Percentiles rank a stretch among this genome's conserved stretches.
phyloP scores from a whole-genome alignment of 768 basidiomycete genomes.

The Russula virescens region DNA sequence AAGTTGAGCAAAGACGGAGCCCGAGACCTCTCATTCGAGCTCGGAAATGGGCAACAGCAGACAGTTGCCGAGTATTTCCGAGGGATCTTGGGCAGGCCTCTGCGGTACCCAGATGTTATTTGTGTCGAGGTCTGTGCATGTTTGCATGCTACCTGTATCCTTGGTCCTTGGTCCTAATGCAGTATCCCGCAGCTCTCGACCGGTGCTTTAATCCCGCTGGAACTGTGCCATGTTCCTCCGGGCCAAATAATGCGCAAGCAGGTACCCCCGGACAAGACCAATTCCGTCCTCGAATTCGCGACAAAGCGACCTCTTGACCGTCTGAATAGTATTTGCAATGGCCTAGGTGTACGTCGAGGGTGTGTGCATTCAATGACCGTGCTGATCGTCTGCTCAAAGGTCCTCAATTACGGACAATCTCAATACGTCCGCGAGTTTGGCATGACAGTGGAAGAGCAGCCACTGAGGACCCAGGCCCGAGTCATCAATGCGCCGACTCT shows the following conservation, averaged over 20 bases:
- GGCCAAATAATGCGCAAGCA: conserved; percentile 74
- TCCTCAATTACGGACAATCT: conserved; percentile 40
- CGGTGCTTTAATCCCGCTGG: conserved; percentile 61
- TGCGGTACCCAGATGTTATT: conserved; percentile 56
- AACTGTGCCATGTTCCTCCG: conserved; percentile 52
- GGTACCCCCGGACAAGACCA: conserved; percentile 60
- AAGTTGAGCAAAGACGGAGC: conserved; percentile 53
- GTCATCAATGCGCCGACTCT: conserved; percentile 59
- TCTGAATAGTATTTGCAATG: conserved; percentile 48
- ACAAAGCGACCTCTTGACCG: conserved; percentile 57
- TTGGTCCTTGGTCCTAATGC: background rate
- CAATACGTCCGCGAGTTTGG: conserved; percentile 67
- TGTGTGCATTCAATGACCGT: background rate
- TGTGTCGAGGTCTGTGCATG: conserved; percentile 58
- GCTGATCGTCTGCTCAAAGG: conserved; percentile 32
- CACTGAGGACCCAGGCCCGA: conserved; percentile 56
- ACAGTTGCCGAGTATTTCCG: conserved; percentile 62
- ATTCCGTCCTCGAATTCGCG: conserved; percentile 57
- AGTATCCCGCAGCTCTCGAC: conserved; percentile 43
- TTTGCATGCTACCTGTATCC: background rate
- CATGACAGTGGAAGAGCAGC: conserved; percentile 51
- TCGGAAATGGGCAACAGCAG: conserved; percentile 49
- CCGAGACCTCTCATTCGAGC: conserved; percentile 45
- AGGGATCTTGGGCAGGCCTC: conserved; percentile 43
- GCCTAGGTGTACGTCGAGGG: conserved; percentile 41